Evolutionary conservation across 768 basidiomycete genomes (phyloP).

Genomic region (Holtermanniella nyarrowii): DNA sequence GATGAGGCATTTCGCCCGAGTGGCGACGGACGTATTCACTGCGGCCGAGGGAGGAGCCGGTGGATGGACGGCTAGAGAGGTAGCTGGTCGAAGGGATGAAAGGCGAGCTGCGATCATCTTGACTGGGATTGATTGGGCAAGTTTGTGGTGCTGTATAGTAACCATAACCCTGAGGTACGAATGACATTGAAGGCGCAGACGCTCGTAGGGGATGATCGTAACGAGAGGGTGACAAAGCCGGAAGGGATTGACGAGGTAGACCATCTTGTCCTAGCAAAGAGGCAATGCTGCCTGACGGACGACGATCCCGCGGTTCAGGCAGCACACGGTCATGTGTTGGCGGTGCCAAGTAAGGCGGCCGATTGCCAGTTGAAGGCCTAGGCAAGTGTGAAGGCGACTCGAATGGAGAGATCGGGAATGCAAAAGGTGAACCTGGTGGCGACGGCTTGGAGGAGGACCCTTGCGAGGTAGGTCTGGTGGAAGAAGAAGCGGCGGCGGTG

Average conservation of each 20-base stretch:
- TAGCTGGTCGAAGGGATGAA: not conserved
- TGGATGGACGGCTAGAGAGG: not conserved
- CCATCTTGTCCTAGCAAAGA: no score
- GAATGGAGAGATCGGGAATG: not conserved
- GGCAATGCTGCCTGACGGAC: no score
- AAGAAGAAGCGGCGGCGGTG: constrained; percentile 1
- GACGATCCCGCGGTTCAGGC: no score
- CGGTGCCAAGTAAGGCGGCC: not conserved
- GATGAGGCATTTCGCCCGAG: no score
- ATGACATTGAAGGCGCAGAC: no score
- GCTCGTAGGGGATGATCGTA: no score
- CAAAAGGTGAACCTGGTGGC: not conserved
- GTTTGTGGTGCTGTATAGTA: no score
- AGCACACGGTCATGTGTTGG: no score
- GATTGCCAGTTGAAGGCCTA: not conserved
- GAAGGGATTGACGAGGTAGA: no score
- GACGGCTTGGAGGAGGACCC: not conserved
- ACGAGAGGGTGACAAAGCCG: no score
- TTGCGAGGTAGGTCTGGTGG: not conserved
- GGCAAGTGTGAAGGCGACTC: not conserved
- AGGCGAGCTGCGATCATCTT: constrained; percentile 1
- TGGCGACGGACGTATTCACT: constrained; percentile 21
- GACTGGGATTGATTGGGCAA: not conserved
- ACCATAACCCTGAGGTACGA: no score
- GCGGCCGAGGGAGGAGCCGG: no score